Evolutionary conservation across 805 yeast genomes (phyloP).

Genomic region (Starmerella scarabaei): DNA sequence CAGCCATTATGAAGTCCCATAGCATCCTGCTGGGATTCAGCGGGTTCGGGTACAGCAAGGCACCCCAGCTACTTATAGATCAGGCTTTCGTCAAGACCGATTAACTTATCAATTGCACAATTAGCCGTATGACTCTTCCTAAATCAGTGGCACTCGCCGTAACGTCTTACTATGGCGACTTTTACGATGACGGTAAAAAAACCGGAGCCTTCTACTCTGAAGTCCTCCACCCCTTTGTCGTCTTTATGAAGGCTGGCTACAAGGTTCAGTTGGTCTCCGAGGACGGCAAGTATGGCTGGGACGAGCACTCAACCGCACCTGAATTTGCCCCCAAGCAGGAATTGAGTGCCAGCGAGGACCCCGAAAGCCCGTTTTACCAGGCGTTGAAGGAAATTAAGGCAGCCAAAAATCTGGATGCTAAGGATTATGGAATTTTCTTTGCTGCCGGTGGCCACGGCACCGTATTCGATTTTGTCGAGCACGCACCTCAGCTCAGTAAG

Average conservation of each 20-base stretch:
- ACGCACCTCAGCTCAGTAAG: constrained; percentile 35
- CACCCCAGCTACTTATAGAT: no score
- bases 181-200: constrained; percentile 45
- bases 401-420: constrained; percentile 37
- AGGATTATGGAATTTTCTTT: constrained; percentile 41
- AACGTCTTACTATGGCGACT: constrained; percentile 24
- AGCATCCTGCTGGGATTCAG: no score
- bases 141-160: constrained; percentile 19
- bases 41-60: no score
- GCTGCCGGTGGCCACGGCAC: constrained; percentile 62
- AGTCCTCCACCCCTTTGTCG: constrained; percentile 46
- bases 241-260: constrained; percentile 36
- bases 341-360: constrained; percentile 30
- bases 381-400: constrained; percentile 33
- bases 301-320: constrained; percentile 38
- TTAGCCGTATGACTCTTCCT: constrained; percentile 14
- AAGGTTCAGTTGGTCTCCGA: constrained; percentile 48
- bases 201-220: constrained; percentile 52
- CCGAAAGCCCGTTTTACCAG: constrained; percentile 30
- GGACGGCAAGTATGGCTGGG: constrained; percentile 44
- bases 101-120: neutral
- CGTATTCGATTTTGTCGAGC: constrained; percentile 41
- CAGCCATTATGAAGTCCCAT: no score
- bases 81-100: neutral
- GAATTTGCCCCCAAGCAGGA: constrained; percentile 38